Evolutionary conservation across 805 yeast genomes (phyloP).

Genomic region (Candida ovalis): DNA sequence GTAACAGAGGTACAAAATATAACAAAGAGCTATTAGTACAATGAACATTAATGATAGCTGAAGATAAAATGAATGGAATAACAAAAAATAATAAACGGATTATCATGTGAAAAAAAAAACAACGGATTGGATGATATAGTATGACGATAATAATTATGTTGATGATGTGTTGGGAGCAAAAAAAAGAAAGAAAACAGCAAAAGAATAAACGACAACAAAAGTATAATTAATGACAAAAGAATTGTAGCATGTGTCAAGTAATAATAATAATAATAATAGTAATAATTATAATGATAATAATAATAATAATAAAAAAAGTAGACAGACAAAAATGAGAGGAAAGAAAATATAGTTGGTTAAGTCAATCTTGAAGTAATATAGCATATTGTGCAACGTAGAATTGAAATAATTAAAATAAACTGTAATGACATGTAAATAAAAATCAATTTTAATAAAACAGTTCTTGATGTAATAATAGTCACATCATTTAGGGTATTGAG

Average conservation of each 20-base stretch:
- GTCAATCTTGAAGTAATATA: neutral
- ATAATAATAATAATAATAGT: neutral
- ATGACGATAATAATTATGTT: neutral
- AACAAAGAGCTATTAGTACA: constrained; percentile 10
- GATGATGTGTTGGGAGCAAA: neutral
- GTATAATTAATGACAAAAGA: too few species aligned
- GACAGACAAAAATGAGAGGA: too few species aligned
- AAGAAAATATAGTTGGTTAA: too few species aligned
- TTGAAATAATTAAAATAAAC: neutral
- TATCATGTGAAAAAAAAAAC: constrained; percentile 1
- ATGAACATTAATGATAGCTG: constrained; percentile 4
- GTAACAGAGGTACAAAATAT: constrained; percentile 2
- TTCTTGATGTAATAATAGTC: neutral
- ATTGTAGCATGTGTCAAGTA: too few species aligned
- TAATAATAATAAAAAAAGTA: neutral
- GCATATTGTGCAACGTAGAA: neutral
- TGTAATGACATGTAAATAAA: neutral
- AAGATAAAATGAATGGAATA: constrained; percentile 1
- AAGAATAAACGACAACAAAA: too few species aligned
- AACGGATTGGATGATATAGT: neutral
- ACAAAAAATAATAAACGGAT: neutral
- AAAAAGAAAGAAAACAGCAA: neutral
- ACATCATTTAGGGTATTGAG: constrained; percentile 21
- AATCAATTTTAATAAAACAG: neutral
- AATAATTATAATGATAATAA: too few species aligned